Evolutionary conservation across 495 filamentous ascomycete species (phyloP), one percentile per base, ranked within the genome.

Genomic region (Neurospora tetraspora): DNA sequence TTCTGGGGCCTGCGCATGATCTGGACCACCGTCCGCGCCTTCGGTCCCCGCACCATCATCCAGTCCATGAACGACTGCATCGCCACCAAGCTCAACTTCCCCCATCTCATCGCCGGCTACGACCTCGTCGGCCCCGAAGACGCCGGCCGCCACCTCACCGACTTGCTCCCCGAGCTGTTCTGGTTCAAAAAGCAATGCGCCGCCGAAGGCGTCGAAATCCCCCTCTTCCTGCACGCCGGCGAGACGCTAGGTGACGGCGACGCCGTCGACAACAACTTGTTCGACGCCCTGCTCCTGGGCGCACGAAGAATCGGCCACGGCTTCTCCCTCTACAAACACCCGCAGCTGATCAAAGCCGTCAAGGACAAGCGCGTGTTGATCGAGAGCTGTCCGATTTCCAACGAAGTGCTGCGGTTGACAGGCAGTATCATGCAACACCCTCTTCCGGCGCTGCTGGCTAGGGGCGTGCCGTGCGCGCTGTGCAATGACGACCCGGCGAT

Each of bases 211-310:
- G 86, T 97, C 38, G 88, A 96, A 31, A 91, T 99, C n/a, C 96
- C 96, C 4, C 96, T 97, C 82, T 96, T 95, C 84, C 94, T 99
- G 80, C 94, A 97, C 77, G 96, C 94, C 3, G 96, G 94, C 38
- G 94, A 97, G 79, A 90, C 86, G 45, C 87, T 94, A 1, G 92
- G 93, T 18, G 27, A 94, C 74, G 94, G 92, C 16, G 90, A 88
- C 75, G 84, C 83, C 31, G 89, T 90, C 0, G 94, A 97, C 73
- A 84, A 92, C 74, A 97, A 98, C 76, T 87, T 98, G 3, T 97
- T 94, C 80, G 94, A 98, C 80, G 94, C 93, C 0, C 85, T 98
- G 10, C 84, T 98, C 2, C 88, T 98, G 10, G 94, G 94, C 5
- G 94, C 93, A 0, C 86, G 95, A 34, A 87, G 96, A 45, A 96